Conservation (phyloP, 768 basidiomycete genomes). For the Austroboletus eburneus region DNA sequence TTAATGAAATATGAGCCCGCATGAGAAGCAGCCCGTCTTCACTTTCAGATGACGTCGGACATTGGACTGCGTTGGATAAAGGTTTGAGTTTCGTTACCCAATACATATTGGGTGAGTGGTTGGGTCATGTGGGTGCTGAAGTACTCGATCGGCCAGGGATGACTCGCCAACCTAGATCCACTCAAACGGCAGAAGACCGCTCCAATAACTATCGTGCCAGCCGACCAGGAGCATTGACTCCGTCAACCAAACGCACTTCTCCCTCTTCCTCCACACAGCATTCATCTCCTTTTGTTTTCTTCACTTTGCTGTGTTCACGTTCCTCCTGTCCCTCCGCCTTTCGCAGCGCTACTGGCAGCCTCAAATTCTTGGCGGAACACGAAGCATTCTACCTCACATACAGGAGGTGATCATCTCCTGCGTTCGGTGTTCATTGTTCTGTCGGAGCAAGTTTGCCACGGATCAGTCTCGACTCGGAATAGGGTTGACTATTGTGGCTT, state of each 20-base stretch:
- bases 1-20: too few relatives aligned
- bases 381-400: too few relatives aligned
- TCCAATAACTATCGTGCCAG: constrained; percentile 4
- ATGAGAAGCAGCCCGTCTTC: neutral
- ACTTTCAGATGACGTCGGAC: neutral
- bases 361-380: too few relatives aligned
- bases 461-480: neutral
- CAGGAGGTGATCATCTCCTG: too few relatives aligned
- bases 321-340: too few relatives aligned
- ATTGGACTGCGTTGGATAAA: neutral
- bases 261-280: constrained; percentile 1
- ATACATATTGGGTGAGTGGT: constrained; percentile 5
- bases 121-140: neutral
- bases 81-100: constrained; percentile 1
- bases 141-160: constrained; percentile 10
- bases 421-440: constrained; percentile 6
- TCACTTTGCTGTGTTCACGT: constrained; percentile 11
- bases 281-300: neutral
- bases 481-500: neutral
- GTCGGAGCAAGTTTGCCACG: constrained; percentile 6
- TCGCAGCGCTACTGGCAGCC: too few relatives aligned
- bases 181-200: too few relatives aligned
- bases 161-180: constrained; percentile 7
- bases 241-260: constrained; percentile 1
- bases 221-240: constrained; percentile 2